These are phyloP conservation scores for Prunus campanulata DNA, from an alignment of 306 rosid genomes.

Conservation along the genomic window DNA sequence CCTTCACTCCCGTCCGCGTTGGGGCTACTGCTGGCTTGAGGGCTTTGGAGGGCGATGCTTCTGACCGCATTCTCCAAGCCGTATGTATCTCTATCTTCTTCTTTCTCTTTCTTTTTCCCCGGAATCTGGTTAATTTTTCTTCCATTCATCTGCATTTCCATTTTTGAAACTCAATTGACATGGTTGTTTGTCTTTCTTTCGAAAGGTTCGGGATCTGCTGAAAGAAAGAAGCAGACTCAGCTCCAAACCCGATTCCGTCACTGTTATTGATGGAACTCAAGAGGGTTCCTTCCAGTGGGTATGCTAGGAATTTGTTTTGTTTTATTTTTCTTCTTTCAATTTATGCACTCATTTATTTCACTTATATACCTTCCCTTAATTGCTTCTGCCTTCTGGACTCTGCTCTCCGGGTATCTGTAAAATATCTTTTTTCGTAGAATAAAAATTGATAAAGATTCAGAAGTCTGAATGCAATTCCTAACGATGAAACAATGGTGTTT, in stretches of 20 bases:
- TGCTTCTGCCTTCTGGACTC: not conserved
- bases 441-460: not conserved
- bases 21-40: conserved; percentile 99
- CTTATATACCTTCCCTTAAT: not conserved
- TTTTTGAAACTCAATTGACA: not conserved
- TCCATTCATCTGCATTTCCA: too few species aligned
- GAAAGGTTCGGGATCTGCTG: conserved; percentile 81
- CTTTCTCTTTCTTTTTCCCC: not conserved
- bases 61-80: conserved; percentile 85
- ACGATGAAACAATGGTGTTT: too few species aligned
- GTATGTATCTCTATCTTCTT: conserved; percentile 31
- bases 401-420: not conserved
- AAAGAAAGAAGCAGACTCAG: conserved; percentile 54
- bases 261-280: conserved; percentile 91
- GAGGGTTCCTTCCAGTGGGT: conserved; percentile 99
- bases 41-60: conserved; percentile 72
- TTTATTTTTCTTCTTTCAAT: not conserved
- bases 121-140: not conserved
- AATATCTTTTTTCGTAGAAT: not conserved
- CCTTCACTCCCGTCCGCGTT: conserved; percentile 87
- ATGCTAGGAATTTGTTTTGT: conserved; percentile 11
- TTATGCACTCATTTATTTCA: not conserved
- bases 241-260: conserved; percentile 53
- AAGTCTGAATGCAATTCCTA: not conserved
- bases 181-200: not conserved